Percentiles rank a stretch among this genome's conserved stretches.
These are phyloP conservation scores for Podila minutissima DNA, from an alignment of 192 early-diverging fungal species.

Conservation along the genomic window DNA sequence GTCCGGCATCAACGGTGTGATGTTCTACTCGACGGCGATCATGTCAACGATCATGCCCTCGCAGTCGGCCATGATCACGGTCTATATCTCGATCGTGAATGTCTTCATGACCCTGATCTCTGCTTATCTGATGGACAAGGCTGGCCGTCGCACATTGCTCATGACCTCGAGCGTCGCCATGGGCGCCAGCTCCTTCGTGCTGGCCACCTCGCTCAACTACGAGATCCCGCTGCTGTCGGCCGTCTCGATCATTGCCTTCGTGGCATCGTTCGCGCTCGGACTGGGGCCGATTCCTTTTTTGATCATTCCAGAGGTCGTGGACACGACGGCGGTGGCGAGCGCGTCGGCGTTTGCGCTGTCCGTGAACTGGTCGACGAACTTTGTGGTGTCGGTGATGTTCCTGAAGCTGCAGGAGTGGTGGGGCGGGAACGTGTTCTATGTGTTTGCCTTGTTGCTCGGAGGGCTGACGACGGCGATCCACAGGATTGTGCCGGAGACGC, in stretches of 20 bases:
- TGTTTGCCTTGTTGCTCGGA: constrained; percentile 58
- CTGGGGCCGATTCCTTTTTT: constrained; percentile 89
- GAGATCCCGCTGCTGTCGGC: constrained; percentile 66
- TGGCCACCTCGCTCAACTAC: constrained; percentile 69
- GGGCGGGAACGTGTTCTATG: constrained; percentile 71
- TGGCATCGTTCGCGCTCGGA: constrained; percentile 81
- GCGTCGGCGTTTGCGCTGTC: constrained; percentile 72
- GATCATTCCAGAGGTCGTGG: constrained; percentile 77
- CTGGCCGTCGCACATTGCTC: constrained; percentile 77
- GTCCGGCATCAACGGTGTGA: constrained; percentile 90
- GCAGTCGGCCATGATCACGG: constrained; percentile 75
- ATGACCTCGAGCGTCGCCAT: constrained; percentile 70
- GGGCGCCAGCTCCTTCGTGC: constrained; percentile 62
- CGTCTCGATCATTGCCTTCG: constrained; percentile 76
- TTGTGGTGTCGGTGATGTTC: constrained; percentile 72
- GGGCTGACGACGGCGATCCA: constrained; percentile 59
- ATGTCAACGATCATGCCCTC: constrained; percentile 70
- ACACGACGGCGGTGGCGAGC: constrained; percentile 71
- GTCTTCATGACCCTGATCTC: constrained; percentile 78
- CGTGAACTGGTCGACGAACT: constrained; percentile 73
- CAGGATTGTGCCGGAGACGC: constrained; percentile 75
- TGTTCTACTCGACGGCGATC: constrained; percentile 86
- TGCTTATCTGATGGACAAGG: constrained; percentile 75
- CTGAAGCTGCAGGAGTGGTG: constrained; percentile 59
- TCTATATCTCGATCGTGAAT: constrained; percentile 82